phyloP scores from a whole-genome alignment of 2,329 filamentous ascomycete species.

The Trichoderma hamatum region DNA sequence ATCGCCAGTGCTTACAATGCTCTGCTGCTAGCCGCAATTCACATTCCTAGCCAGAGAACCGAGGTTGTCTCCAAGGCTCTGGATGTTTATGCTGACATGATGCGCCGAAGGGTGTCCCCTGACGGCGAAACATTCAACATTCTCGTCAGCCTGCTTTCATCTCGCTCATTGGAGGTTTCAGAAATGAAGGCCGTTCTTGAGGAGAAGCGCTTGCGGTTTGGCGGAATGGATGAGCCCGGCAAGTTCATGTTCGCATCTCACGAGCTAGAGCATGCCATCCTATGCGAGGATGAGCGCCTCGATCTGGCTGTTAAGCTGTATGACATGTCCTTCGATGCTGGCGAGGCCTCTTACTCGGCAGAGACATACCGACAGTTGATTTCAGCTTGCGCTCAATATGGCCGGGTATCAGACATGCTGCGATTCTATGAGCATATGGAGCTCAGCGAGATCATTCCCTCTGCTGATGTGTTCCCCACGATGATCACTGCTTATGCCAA shows the following conservation, averaged over 20 bases:
- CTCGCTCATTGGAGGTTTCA: constrained; percentile 77
- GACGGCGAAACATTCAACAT: constrained; percentile 87
- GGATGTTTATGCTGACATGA: constrained; percentile 96
- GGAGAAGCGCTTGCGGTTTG: constrained; percentile 80
- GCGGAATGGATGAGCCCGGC: constrained; percentile 79
- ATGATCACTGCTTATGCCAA: constrained; percentile 95
- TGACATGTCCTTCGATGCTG: constrained; percentile 68
- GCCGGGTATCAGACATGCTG: constrained; percentile 85
- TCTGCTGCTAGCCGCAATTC: constrained; percentile 80
- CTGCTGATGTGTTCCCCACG: constrained; percentile 80
- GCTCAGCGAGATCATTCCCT: constrained; percentile 69
- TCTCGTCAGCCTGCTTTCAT: constrained; percentile 79
- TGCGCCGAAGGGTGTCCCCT: constrained; percentile 78
- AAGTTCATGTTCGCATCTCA: constrained; percentile 88
- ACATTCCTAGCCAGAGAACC: constrained; percentile 75
- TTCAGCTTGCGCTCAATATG: constrained; percentile 80
- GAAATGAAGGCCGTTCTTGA: constrained; percentile 74
- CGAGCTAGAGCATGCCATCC: constrained; percentile 82
- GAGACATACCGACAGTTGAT: constrained; percentile 86
- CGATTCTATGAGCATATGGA: constrained; percentile 93
- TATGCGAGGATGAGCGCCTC: constrained; percentile 84
- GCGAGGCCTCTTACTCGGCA: constrained; percentile 70
- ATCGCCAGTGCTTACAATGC: constrained; percentile 90
- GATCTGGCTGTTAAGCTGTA: constrained; percentile 86
- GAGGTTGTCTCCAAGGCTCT: constrained; percentile 89